phyloP scores from a whole-genome alignment of 2,329 filamentous ascomycete species.

The Aureobasidium sp. region DNA sequence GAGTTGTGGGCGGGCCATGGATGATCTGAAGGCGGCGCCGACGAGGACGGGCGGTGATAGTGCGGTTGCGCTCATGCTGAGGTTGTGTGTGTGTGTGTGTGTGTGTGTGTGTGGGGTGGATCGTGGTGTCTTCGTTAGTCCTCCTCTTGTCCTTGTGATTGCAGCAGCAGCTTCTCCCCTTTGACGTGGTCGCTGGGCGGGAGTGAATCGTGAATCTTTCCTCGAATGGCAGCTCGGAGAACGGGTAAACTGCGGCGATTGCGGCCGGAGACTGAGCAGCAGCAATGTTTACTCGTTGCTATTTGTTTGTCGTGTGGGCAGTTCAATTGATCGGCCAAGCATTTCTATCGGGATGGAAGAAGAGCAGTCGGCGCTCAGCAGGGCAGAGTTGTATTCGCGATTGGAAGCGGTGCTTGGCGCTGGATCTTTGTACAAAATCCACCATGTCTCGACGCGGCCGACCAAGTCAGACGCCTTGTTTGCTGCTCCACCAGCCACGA shows the following conservation, averaged over 20 bases:
- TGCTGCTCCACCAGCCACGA: conserved; percentile 62
- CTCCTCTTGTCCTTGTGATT: not conserved
- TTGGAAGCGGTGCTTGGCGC: conserved; percentile 46
- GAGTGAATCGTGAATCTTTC: conserved; percentile 6
- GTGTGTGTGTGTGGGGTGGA: not conserved
- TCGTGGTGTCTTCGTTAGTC: not conserved
- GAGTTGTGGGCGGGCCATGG: conserved; percentile 17
- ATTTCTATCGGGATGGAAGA: conserved; percentile 4
- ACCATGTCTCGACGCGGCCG: conserved; percentile 83
- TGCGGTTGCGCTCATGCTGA: conserved; percentile 3
- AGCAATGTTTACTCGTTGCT: not conserved
- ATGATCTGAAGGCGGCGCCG: conserved; percentile 25
- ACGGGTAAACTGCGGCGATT: not conserved
- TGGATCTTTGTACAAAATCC: conserved; percentile 55
- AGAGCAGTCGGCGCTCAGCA: not conserved
- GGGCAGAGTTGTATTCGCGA: conserved; percentile 29
- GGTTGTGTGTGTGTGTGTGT: not conserved
- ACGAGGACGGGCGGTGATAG: conserved; percentile 13
- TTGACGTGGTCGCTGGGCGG: not conserved
- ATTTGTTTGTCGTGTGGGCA: not conserved
- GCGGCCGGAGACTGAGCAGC: not conserved
- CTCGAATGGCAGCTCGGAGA: not conserved
- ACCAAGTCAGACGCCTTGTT: conserved; percentile 67
- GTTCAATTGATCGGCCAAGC: not conserved
- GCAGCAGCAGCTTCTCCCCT: not conserved